phyloP scores from a whole-genome alignment of 176 grass and related monocot genomes.

The Triticum monococcum region DNA sequence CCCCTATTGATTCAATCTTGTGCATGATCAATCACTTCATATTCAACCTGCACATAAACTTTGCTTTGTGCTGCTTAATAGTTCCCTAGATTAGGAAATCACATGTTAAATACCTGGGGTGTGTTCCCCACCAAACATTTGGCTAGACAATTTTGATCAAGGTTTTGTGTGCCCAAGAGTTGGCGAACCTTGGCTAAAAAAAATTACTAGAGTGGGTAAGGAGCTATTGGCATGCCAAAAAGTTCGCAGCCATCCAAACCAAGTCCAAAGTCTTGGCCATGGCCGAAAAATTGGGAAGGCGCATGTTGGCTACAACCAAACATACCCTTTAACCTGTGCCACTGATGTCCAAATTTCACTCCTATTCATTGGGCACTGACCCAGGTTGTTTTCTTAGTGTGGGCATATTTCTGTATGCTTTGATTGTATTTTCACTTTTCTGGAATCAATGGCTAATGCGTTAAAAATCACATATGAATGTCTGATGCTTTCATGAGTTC shows the following conservation, averaged over 20 bases:
- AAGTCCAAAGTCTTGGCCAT: too few relatives aligned
- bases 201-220: too few relatives aligned
- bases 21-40: background rate
- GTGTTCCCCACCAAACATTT: too few relatives aligned
- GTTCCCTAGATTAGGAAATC: background rate
- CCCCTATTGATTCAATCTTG: background rate
- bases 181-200: too few relatives aligned
- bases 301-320: too few relatives aligned
- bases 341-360: background rate
- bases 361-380: background rate
- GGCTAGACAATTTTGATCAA: too few relatives aligned
- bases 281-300: too few relatives aligned
- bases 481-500: too few relatives aligned
- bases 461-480: too few relatives aligned
- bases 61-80: conserved; percentile 1
- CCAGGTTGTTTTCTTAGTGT: background rate
- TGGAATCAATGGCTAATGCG: background rate
- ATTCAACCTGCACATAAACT: background rate
- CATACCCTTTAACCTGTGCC: background rate
- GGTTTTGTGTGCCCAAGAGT: too few relatives aligned
- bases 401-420: background rate
- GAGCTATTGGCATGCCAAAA: too few relatives aligned
- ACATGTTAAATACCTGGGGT: background rate
- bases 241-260: too few relatives aligned
- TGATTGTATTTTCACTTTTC: background rate